A percentile compares a stretch with the other conserved stretches of the same genome.
phyloP scores from a whole-genome alignment of 2,329 filamentous ascomycete species.

The Ophiocordyceps camponoti-floridani region DNA sequence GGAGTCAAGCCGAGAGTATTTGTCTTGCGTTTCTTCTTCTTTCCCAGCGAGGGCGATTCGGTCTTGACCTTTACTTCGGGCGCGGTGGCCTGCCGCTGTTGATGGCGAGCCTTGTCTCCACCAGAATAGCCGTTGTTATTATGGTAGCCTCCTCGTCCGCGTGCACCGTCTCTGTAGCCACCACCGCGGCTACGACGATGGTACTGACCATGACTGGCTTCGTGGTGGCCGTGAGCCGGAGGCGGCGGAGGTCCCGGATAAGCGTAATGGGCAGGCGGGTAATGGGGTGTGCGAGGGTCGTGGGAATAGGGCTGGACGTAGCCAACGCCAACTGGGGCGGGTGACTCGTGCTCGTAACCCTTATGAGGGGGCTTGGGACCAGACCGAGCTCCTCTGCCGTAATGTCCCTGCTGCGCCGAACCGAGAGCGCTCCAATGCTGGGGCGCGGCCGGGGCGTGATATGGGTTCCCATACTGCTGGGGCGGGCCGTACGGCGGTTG shows the following conservation, averaged over 20 bases:
- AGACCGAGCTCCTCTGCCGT: constrained; percentile 19
- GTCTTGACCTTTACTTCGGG: constrained; percentile 9
- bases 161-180: constrained; percentile 17
- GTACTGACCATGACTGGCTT: constrained; percentile 11
- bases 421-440: constrained; percentile 9
- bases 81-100: constrained; percentile 11
- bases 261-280: constrained; percentile 13
- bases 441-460: constrained; percentile 9
- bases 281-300: constrained; percentile 20
- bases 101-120: constrained; percentile 24
- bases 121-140: constrained; percentile 7
- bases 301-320: constrained; percentile 22
- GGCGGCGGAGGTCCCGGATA: constrained; percentile 22
- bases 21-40: constrained; percentile 55
- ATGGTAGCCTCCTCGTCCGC: constrained; percentile 20
- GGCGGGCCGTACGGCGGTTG: constrained; percentile 24
- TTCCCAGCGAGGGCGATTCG: constrained; percentile 29
- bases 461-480: constrained; percentile 18
- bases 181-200: constrained; percentile 17
- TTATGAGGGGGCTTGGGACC: constrained; percentile 14
- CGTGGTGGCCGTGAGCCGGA: constrained; percentile 12
- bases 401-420: constrained; percentile 15
- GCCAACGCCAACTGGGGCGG: constrained; percentile 13
- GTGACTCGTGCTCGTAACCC: constrained; percentile 15
- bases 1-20: constrained; percentile 58